Percentiles rank a stretch among this genome's conserved stretches.
These are phyloP conservation scores for Coemansia aciculifera DNA, from an alignment of 192 early-diverging fungal species.

Conservation along the genomic window DNA sequence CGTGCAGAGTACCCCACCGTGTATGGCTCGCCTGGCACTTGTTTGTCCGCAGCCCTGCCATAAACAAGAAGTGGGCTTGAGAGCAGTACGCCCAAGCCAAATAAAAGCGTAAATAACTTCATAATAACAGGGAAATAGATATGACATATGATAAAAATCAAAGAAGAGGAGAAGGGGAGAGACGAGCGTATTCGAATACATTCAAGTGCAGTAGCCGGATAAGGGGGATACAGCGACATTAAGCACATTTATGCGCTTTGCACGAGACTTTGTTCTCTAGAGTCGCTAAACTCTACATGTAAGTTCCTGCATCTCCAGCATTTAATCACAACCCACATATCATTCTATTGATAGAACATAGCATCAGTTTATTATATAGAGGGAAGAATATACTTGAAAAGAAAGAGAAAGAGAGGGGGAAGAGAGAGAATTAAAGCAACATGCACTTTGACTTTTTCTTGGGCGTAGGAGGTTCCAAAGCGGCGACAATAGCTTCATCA, in stretches of 20 bases:
- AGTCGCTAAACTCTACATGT: too few species aligned
- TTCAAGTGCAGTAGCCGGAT: background rate
- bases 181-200: background rate
- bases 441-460: conserved; percentile 46
- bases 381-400: background rate
- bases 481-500: conserved; percentile 68
- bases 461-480: conserved; percentile 58
- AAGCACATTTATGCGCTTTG: background rate
- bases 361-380: background rate
- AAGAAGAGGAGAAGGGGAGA: conserved; percentile 1
- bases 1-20: conserved; percentile 36
- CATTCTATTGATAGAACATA: too few species aligned
- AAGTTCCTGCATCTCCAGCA: too few species aligned
- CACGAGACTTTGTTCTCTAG: background rate
- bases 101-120: background rate
- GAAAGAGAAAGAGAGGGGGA: background rate
- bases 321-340: too few species aligned
- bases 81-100: background rate
- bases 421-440: conserved; percentile 34
- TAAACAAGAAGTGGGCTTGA: background rate
- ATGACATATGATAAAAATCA: background rate
- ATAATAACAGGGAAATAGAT: background rate
- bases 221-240: background rate
- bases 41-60: conserved; percentile 5
- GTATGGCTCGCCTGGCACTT: conserved; percentile 35